phyloP scores from a whole-genome alignment of 345 rosid species.

The Laguncularia racemosa region DNA sequence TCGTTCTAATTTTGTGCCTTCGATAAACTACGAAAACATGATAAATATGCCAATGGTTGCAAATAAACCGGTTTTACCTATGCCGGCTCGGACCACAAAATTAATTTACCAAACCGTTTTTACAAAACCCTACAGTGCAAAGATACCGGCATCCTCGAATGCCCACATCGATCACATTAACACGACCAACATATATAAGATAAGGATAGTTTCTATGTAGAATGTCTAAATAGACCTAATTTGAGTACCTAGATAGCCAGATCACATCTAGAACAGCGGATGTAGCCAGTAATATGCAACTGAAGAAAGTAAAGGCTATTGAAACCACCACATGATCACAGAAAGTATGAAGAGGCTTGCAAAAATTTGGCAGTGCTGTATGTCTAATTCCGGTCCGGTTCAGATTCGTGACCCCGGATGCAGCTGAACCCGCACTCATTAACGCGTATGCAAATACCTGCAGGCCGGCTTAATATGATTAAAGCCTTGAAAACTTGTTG shows the following conservation, averaged over 20 bases:
- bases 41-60: no score
- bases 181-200: no score
- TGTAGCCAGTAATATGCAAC: conserved; percentile 43
- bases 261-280: conserved; percentile 50
- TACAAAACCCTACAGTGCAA: no score
- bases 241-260: conserved; percentile 35
- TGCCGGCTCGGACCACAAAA: no score
- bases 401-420: conserved; percentile 70
- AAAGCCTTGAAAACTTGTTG: neutral
- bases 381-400: conserved; percentile 73
- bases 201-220: no score
- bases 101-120: no score
- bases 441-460: conserved; percentile 60
- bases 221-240: no score
- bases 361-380: conserved; percentile 70
- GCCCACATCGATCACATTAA: no score
- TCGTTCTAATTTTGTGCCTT: no score
- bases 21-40: no score
- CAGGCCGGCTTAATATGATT: neutral
- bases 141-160: no score
- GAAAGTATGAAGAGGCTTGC: conserved; percentile 62
- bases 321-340: conserved; percentile 71
- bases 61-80: no score
- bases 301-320: conserved; percentile 56
- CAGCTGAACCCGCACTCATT: conserved; percentile 78